A percentile compares a stretch with the other conserved stretches of the same genome.
Evolutionary conservation across 495 filamentous ascomycete species (phyloP).

Genomic region (Stereocaulon alpinum): DNA sequence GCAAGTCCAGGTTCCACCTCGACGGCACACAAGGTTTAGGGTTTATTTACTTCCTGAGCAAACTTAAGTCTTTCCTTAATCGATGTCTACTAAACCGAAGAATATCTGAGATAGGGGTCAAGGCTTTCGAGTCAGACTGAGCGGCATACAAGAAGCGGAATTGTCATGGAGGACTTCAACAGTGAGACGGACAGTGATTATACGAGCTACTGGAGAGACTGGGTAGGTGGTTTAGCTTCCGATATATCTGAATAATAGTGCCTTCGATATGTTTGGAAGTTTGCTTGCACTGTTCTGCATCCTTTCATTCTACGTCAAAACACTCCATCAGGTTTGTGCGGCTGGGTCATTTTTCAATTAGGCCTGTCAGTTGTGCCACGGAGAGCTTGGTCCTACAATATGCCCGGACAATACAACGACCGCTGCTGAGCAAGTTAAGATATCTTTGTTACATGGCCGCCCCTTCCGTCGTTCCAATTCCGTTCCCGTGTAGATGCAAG

Average conservation of each 20-base stretch:
- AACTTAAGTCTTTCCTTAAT: not conserved
- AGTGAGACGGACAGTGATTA: conserved; percentile 98
- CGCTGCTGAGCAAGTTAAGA: no score
- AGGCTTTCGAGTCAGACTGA: not conserved
- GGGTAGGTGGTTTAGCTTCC: conserved; percentile 52
- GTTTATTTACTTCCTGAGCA: not conserved
- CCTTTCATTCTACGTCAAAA: not conserved
- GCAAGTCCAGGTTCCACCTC: not conserved
- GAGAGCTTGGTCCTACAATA: no score
- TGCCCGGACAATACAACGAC: no score
- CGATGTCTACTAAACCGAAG: no score
- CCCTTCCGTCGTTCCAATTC: no score
- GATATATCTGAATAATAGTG: not conserved
- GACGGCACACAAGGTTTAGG: no score
- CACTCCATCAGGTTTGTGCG: no score
- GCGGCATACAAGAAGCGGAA: not conserved
- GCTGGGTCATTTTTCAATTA: no score
- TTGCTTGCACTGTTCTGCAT: not conserved
- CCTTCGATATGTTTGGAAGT: not conserved
- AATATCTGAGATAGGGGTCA: not conserved
- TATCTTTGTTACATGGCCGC: no score
- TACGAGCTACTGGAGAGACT: conserved; percentile 98
- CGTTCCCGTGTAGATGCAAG: no score
- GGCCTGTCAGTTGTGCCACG: no score
- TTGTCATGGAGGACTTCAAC: conserved; percentile 82